These are phyloP conservation scores for Martensiomyces pterosporus DNA, from an alignment of 192 early-diverging fungal genomes.

Conservation along the genomic window DNA sequence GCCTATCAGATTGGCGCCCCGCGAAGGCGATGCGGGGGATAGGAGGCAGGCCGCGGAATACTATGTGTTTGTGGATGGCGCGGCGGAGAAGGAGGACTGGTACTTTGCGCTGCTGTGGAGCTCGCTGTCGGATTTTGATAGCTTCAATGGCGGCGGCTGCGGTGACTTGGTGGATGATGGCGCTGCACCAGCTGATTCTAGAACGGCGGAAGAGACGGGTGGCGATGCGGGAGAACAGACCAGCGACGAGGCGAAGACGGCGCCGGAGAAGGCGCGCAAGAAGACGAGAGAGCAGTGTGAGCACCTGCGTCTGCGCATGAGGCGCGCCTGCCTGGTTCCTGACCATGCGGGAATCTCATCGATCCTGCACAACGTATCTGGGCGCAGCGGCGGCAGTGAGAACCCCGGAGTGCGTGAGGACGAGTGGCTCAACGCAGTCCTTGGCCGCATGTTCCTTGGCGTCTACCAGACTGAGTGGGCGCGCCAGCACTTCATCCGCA, in stretches of 20 bases:
- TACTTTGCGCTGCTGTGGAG: slow-evolving; percentile 77
- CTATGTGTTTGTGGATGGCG: slow-evolving; percentile 58
- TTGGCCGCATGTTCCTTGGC: slow-evolving; percentile 77
- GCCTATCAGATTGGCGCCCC: slow-evolving; percentile 47
- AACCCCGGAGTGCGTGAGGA: slow-evolving; percentile 49
- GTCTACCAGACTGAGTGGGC: slow-evolving; percentile 60
- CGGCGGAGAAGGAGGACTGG: slow-evolving; percentile 85
- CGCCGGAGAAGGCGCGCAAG: background rate
- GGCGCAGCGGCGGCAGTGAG: slow-evolving; percentile 26
- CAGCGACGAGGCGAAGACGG: slow-evolving; percentile 3
- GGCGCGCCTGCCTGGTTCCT: slow-evolving; percentile 34
- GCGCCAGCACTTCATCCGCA: slow-evolving; percentile 61
- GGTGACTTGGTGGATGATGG: background rate
- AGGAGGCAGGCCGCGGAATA: slow-evolving; percentile 41
- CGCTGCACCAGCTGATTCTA: background rate
- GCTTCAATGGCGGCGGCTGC: background rate
- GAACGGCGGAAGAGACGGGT: slow-evolving; percentile 1
- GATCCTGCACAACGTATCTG: slow-evolving; percentile 29
- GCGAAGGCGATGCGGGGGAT: slow-evolving; percentile 16
- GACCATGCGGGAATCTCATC: slow-evolving; percentile 25
- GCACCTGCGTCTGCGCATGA: slow-evolving; percentile 19
- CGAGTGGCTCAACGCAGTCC: slow-evolving; percentile 81
- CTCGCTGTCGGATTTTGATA: slow-evolving; percentile 24
- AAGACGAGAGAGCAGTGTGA: slow-evolving; percentile 23
- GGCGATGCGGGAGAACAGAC: background rate